Evolutionary conservation across 768 basidiomycete genomes (phyloP), one percentile per base, ranked within the genome.

Genomic region (Galerina marginata): DNA sequence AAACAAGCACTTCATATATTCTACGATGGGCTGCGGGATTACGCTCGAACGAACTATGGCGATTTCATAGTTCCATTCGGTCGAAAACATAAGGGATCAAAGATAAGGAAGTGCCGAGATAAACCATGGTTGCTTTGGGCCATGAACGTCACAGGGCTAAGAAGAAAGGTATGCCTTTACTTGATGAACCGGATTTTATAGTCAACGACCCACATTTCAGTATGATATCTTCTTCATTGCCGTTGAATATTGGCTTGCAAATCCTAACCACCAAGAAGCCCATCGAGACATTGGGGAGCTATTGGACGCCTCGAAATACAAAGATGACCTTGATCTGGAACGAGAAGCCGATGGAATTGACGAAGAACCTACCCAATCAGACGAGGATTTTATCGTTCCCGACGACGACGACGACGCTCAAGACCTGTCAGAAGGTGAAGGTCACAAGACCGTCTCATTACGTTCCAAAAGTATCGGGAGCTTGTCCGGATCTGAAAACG

Each of bases 21-120:
- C 6, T 40, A 26, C 26, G 25, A 42, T 7, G 51, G 51, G 11
- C 39, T 53, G 11, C 25, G 39, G 39, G 14, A 53, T 26, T 40
- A 53, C n/a, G 51, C 39, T 15, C 11, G 29, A 40, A 53, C 51
- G 51, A 53, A 53, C 51, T 53, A 53, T 15, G 39, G 38, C 4
- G 51, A 53, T 15, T 53, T 53, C 38, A 53, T 53, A 40, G 51
- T 53, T 39, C 51, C 51, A 9, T 53, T 53, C 29, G 51, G 51
- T 25, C 11, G 51, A 15, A 53, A 53, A 42, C 51, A 53, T 39
- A 37, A 37, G 37, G 39, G 51, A 11, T 40, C 26, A 15, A 53
- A 23, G 39, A 40, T 53, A 42, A 40, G 20, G 4, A 6, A 53
- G 25, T 53, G 51, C 23, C 38, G 39, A 40, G 51, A 53, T 23